Conservation (phyloP, 2,329 filamentous ascomycete genomes). For the Stemphylium lycopersici region DNA sequence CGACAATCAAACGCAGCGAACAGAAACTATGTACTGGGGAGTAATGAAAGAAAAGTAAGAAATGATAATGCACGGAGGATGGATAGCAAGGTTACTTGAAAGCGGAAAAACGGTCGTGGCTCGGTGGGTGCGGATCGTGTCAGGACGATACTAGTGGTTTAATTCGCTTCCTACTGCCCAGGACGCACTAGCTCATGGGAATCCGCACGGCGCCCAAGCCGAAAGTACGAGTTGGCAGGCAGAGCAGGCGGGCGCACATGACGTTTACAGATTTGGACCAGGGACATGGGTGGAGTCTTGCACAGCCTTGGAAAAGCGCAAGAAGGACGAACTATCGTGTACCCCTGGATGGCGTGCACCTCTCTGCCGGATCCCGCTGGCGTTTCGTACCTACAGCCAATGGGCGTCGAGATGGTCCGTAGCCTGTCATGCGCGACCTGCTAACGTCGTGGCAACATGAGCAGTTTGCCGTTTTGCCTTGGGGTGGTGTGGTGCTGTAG, state of each 20-base stretch:
- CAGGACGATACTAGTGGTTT: constrained; percentile 37
- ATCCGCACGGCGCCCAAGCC: constrained; percentile 33
- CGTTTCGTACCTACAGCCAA: constrained; percentile 25
- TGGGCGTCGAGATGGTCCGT: constrained; percentile 6
- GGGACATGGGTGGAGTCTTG: constrained; percentile 33
- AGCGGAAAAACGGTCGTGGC: constrained; percentile 26
- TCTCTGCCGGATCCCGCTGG: constrained; percentile 32
- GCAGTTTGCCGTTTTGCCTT: constrained; percentile 17
- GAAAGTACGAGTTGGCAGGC: constrained; percentile 18
- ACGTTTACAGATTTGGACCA: constrained; percentile 38
- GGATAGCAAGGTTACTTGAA: constrained; percentile 24
- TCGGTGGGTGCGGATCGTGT: constrained; percentile 32
- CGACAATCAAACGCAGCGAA: not conserved
- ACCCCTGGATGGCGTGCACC: constrained; percentile 28
- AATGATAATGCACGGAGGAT: constrained; percentile 11
- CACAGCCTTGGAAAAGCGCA: constrained; percentile 30
- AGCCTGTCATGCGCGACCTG: constrained; percentile 13
- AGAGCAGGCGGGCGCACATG: constrained; percentile 36
- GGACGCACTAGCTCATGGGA: constrained; percentile 23
- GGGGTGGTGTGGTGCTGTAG: constrained; percentile 16
- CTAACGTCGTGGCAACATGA: constrained; percentile 36
- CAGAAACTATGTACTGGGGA: not conserved
- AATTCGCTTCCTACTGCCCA: constrained; percentile 24
- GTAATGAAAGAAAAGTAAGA: constrained; percentile 7
- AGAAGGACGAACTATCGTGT: constrained; percentile 25